A percentile compares a stretch with the other conserved stretches of the same genome.
Evolutionary conservation across 2,329 filamentous ascomycete species (phyloP).

Genomic region (Nemania serpens): DNA sequence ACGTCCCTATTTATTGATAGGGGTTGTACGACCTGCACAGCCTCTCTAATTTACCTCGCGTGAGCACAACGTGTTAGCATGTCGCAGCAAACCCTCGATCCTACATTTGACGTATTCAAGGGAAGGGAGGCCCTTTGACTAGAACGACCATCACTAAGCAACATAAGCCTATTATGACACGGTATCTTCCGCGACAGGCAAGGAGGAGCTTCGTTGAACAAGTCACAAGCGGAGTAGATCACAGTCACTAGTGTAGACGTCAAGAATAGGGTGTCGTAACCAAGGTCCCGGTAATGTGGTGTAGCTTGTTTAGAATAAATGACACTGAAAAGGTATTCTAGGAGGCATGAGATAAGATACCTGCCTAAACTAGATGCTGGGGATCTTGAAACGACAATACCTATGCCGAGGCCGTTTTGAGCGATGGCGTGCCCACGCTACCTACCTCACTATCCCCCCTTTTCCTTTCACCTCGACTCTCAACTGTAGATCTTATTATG

Average conservation of each 20-base stretch:
- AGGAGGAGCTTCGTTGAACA: conserved; percentile 6
- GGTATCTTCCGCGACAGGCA: not conserved
- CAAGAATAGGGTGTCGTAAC: not conserved
- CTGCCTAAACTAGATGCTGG: not conserved
- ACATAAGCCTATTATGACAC: not conserved
- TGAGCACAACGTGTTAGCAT: conserved; percentile 14
- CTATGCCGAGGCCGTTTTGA: conserved; percentile 11
- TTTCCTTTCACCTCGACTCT: not conserved
- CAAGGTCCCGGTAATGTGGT: conserved; percentile 1
- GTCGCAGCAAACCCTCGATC: conserved; percentile 2
- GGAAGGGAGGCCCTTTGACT: not conserved
- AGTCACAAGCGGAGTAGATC: conserved; percentile 9
- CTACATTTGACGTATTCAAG: not conserved
- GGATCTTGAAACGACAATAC: conserved; percentile 22
- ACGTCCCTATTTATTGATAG: not conserved
- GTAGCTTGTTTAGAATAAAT: not conserved
- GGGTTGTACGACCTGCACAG: conserved; percentile 1
- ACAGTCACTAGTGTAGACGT: not conserved
- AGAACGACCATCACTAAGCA: not conserved
- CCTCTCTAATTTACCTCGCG: conserved; percentile 14
- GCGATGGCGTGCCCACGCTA: conserved; percentile 1
- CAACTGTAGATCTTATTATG: conserved; percentile 24
- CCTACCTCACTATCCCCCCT: not conserved
- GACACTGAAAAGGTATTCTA: not conserved
- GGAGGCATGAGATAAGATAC: not conserved